Evolutionary conservation across 1,284 basidiomycete species (phyloP), one percentile per base, ranked within the genome.

Genomic region (Peniophora sp.): DNA sequence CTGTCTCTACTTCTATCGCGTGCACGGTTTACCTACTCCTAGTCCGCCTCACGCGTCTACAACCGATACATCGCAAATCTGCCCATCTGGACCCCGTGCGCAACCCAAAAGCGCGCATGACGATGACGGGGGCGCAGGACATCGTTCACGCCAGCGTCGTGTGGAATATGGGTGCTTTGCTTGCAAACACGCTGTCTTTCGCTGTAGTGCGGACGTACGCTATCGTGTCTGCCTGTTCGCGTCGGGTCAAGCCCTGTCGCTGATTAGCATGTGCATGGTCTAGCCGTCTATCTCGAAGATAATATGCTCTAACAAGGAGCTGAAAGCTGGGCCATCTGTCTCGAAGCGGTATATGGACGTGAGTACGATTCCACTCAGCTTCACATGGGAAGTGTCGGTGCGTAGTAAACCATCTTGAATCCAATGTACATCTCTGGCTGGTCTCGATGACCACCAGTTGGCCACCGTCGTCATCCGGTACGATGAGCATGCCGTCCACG

Each of bases 171-270:
- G 73, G 73, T 2, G 48, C 57, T 9, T 51, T 77, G 2, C 49
- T 69, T 48, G 61, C 64, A 23, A 67, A 69, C 54, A 58, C 72
- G 0, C 50, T 72, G 22, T 61, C 70, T 0, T 74, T 76, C 57
- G 74, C 73, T 1, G 55, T 77, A 37, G 75, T 76, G 64, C 75
- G 74, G 57, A 75, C 74, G 3, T 75, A 73, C 62, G 71, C 60
- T 1, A 69, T 75, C 49, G 75, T 77, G 23, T 34, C 24, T 44
- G 20, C 24, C 45, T 24, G 35, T 39, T 47, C 51, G 20, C 24
- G 39, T 10, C 17, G 20, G n/a, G 42, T n/a, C 17, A 17, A 12
- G 27, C 6, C 12, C 12, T 32, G 27, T 6, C 36, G 45, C 14
- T 45, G 39, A 22, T 15, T 41, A 15, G 20, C 6, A 10, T 11